Evolutionary conservation across 179 eudicot genomes (phyloP).

Genomic region (Carnegiea gigantea): DNA sequence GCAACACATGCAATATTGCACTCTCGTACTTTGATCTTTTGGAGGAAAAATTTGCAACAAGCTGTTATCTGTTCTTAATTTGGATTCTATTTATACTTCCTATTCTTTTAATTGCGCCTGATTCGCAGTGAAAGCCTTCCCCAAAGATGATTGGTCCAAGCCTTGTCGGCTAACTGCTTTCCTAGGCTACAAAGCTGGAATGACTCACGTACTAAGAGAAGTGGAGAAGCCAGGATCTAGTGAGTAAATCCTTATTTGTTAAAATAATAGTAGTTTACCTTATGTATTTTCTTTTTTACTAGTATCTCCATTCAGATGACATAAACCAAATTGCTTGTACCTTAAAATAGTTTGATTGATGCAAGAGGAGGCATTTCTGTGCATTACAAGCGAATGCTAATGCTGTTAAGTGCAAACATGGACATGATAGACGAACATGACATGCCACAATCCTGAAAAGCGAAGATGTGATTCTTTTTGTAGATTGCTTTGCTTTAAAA

Average conservation of each 20-base stretch:
- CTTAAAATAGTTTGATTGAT: too few relatives aligned
- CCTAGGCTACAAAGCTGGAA: slow-evolving; percentile 30
- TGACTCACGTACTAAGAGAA: slow-evolving; percentile 26
- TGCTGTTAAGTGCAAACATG: background rate
- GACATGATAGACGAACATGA: background rate
- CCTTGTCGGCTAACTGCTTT: slow-evolving; percentile 23
- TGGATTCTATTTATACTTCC: background rate
- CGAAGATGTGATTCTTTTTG: background rate
- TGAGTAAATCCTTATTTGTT: background rate
- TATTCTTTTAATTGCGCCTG: background rate
- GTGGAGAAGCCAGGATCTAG: slow-evolving; percentile 30
- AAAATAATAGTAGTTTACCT: background rate
- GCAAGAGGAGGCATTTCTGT: background rate
- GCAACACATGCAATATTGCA: too few relatives aligned
- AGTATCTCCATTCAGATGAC: background rate
- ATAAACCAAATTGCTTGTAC: background rate
- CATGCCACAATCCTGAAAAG: background rate
- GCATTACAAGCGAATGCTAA: background rate
- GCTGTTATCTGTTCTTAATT: background rate
- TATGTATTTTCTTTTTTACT: background rate
- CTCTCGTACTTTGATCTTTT: too few relatives aligned
- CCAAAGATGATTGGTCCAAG: slow-evolving; percentile 14
- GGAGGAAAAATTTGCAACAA: too few relatives aligned
- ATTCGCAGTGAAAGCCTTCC: slow-evolving; percentile 24
- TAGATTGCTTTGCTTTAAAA: background rate